A percentile compares a stretch with the other conserved stretches of the same genome.
These are phyloP conservation scores for Adansonia gregorii DNA, from an alignment of 441 rosid genomes.

Conservation along the genomic window DNA sequence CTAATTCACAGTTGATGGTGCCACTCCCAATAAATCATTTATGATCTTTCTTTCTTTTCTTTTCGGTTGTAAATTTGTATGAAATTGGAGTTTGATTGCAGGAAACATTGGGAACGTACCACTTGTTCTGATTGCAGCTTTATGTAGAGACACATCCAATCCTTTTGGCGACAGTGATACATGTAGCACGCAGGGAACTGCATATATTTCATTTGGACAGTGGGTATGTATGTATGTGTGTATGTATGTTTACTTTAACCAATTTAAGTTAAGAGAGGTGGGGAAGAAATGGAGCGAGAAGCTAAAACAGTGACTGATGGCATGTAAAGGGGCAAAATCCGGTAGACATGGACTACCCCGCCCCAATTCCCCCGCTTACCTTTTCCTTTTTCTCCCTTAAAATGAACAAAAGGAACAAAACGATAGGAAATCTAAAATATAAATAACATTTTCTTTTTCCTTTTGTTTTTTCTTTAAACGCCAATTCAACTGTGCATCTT, in stretches of 20 bases:
- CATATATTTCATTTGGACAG: slow-evolving; percentile 96
- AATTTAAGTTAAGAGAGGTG: neutral
- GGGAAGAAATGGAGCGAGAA: neutral
- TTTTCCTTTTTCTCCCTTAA: neutral
- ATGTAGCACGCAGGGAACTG: slow-evolving; percentile 88
- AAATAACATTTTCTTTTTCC: neutral
- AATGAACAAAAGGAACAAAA: neutral
- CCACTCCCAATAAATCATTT: neutral
- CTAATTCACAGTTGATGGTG: neutral
- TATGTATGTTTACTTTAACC: neutral
- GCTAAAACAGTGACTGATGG: neutral
- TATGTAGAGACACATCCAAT: slow-evolving; percentile 79
- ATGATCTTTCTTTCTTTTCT: neutral
- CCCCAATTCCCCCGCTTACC: too few species aligned
- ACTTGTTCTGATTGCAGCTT: slow-evolving; percentile 88
- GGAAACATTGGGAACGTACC: slow-evolving; percentile 99
- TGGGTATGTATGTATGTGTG: slow-evolving; percentile 55
- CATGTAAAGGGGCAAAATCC: neutral
- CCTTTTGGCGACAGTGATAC: slow-evolving; percentile 86
- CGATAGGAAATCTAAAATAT: neutral
- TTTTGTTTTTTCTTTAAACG: neutral
- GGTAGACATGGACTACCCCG: neutral
- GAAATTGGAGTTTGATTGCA: slow-evolving; percentile 33
- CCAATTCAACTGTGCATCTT: neutral
- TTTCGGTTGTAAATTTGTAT: neutral